phyloP scores from a whole-genome alignment of 768 basidiomycete genomes.

The Xerocomellus chrysenteron region DNA sequence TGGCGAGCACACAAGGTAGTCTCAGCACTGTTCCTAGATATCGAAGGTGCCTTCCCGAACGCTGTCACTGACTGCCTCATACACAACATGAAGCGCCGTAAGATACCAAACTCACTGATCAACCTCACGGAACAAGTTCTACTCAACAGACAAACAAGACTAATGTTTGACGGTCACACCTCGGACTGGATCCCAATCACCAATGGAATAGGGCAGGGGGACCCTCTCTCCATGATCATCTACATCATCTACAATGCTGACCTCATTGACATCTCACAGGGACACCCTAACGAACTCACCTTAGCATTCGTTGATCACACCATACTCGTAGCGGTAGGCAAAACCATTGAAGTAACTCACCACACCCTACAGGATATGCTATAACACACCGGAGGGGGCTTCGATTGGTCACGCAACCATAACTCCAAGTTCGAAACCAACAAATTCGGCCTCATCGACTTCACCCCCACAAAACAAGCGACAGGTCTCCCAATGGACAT shows the following conservation, averaged over 20 bases:
- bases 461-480: not conserved
- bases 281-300: slow-evolving; percentile 8
- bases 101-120: not conserved
- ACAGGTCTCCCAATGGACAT: not conserved
- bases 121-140: slow-evolving; percentile 10
- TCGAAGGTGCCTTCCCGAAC: not conserved
- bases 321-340: slow-evolving; percentile 22
- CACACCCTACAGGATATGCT: slow-evolving; percentile 28
- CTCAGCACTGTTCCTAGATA: not conserved
- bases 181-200: slow-evolving; percentile 14
- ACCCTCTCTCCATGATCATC: slow-evolving; percentile 30
- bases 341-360: slow-evolving; percentile 21
- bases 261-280: slow-evolving; percentile 5
- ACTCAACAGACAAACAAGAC: not conserved
- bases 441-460: not conserved
- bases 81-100: not conserved
- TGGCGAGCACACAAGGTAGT: not conserved
- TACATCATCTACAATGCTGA: slow-evolving; percentile 35
- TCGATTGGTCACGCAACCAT: no score
- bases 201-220: slow-evolving; percentile 35
- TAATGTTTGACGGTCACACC: slow-evolving; percentile 21
- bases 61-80: not conserved
- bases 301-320: slow-evolving; percentile 35
- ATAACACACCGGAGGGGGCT: slow-evolving; percentile 6
- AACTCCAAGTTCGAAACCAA: no score